Evolutionary conservation across 192 early-diverging fungal species (phyloP), one percentile per base, ranked within the genome.

Genomic region (Entrophospora sp.): DNA sequence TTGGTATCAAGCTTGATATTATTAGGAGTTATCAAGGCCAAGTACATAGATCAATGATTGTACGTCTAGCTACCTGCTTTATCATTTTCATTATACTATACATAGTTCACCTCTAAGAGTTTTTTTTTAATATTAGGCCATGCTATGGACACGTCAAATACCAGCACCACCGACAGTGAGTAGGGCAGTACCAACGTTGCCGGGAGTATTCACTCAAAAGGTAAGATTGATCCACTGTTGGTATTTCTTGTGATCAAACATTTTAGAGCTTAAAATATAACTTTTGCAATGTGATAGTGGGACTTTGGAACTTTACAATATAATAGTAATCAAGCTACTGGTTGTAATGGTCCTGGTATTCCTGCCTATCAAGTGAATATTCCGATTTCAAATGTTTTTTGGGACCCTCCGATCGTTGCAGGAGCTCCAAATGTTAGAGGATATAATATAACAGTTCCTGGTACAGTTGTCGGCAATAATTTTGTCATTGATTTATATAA

Each of bases 81-180:
- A 3, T 20, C 18, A 31, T 22, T 37, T 30, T 60, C 5, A 14
- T 32, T 32, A 12, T 42, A 42, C n/a, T n/a, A n/a, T n/a, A n/a
- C 38, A 14, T 40, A 40, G 38, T 52, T 52, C 14, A 52, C 22
- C 10, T 52, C 22, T 20, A n/a, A 52, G 22, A 52, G 22, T 9
- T 25, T 24, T 56, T 56, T 58, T 58, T 58, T 16, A 58, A 58
- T 58, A 59, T 59, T 59, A 59, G 35, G 57, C 57, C 37, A 35
- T 16, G 7, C 22, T 62, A 62, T 62, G 40, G 60, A 62, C 40
- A 16, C 60, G 56, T 40, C 8, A 10, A 42, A 42, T 7, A 42
- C 40, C 40, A 16, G 5, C 3, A 38, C 24, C 35, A 59, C 34
- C 0, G 24, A 4, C 20, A 13, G 56, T 5, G 4, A 20, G 56